These are phyloP conservation scores for Tylopilus cervinicoccineus DNA, from an alignment of 768 basidiomycete species.

Conservation along the genomic window DNA sequence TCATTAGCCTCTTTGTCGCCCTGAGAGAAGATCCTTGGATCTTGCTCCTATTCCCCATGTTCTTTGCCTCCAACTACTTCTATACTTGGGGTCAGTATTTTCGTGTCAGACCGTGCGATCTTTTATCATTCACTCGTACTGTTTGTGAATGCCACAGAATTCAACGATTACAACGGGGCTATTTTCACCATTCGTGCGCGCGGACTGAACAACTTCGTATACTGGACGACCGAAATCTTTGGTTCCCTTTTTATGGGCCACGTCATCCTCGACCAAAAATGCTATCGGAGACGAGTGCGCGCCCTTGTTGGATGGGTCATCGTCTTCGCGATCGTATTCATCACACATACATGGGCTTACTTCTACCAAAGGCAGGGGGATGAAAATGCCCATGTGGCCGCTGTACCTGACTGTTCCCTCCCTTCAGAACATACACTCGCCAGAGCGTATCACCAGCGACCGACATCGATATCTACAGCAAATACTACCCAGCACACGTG, in stretches of 20 bases:
- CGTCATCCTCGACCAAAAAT: conserved; percentile 54
- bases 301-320: conserved; percentile 68
- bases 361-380: conserved; percentile 72
- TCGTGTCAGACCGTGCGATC: too few relatives aligned
- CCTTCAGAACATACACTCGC: conserved; percentile 58
- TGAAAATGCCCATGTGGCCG: too few relatives aligned
- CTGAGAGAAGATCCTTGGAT: conserved; percentile 70
- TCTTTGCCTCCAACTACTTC: conserved; percentile 81
- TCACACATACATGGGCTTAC: conserved; percentile 74
- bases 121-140: neutral
- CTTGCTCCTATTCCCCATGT: conserved; percentile 78
- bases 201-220: conserved; percentile 74
- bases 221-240: conserved; percentile 75
- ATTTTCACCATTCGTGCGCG: conserved; percentile 78
- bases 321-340: conserved; percentile 62
- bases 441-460: conserved; percentile 34
- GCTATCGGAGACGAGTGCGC: conserved; percentile 57
- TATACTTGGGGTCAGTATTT: conserved; percentile 70
- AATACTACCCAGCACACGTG: conserved; percentile 51
- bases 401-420: too few relatives aligned
- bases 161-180: conserved; percentile 75
- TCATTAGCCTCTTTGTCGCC: conserved; percentile 63
- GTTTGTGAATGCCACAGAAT: conserved; percentile 44
- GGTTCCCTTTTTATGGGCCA: conserved; percentile 72
- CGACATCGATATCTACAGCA: conserved; percentile 58